phyloP scores from a whole-genome alignment of 2,329 filamentous ascomycete species.

The Onygenales sp. region DNA sequence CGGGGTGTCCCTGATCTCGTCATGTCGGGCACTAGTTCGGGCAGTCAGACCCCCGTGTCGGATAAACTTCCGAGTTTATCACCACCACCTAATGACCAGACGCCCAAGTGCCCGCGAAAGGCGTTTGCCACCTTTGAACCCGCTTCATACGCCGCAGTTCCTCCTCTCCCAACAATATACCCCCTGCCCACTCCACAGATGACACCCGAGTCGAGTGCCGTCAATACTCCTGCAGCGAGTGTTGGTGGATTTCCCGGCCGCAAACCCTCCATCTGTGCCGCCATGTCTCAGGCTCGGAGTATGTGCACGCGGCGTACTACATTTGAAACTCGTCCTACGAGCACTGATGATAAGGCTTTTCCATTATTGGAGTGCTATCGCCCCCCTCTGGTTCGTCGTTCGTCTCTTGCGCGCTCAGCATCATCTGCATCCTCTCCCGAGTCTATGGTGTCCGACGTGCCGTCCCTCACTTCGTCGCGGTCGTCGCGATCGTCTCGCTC shows the following conservation, averaged over 20 bases:
- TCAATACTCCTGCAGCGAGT: slow-evolving; percentile 54
- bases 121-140: slow-evolving; percentile 43
- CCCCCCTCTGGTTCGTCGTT: slow-evolving; percentile 39
- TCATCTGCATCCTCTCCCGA: slow-evolving; percentile 50
- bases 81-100: slow-evolving; percentile 15
- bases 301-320: slow-evolving; percentile 46
- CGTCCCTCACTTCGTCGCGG: slow-evolving; percentile 42
- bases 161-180: slow-evolving; percentile 45
- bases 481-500: slow-evolving; percentile 46
- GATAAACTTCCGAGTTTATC: not conserved
- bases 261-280: slow-evolving; percentile 48
- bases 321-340: slow-evolving; percentile 41
- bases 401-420: slow-evolving; percentile 41
- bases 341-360: slow-evolving; percentile 25
- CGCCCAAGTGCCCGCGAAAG: slow-evolving; percentile 20
- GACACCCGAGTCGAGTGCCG: slow-evolving; percentile 47
- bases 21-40: slow-evolving; percentile 13
- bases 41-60: not conserved
- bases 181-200: slow-evolving; percentile 53
- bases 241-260: slow-evolving; percentile 38
- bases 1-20: slow-evolving; percentile 7
- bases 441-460: slow-evolving; percentile 53
- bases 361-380: slow-evolving; percentile 34
- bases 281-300: slow-evolving; percentile 49
- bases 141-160: slow-evolving; percentile 39